phyloP scores from a whole-genome alignment of 2,329 filamentous ascomycete species.

The Dactylonectria estremocensis region DNA sequence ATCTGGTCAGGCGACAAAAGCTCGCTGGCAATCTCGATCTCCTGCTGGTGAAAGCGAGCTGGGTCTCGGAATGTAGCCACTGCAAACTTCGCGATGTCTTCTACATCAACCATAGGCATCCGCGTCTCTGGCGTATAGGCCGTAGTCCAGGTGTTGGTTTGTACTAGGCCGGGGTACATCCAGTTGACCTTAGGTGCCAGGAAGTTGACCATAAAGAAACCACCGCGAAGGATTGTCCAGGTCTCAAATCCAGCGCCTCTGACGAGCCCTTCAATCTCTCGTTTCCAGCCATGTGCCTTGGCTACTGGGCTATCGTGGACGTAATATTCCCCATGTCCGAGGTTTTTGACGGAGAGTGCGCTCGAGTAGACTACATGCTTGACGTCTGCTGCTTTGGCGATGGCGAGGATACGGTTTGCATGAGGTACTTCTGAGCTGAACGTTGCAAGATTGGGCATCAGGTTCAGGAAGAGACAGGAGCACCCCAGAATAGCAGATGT shows the following conservation, averaged over 20 bases:
- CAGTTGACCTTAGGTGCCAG: constrained; percentile 4
- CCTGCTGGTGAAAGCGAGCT: neutral
- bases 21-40: constrained; percentile 5
- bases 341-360: neutral
- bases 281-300: constrained; percentile 1
- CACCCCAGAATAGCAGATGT: neutral
- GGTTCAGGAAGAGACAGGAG: constrained; percentile 1
- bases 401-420: neutral
- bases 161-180: neutral
- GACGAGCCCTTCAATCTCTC: neutral
- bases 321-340: neutral
- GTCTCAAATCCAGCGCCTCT: neutral
- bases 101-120: constrained; percentile 3
- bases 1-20: neutral
- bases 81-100: constrained; percentile 9
- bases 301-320: neutral
- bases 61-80: constrained; percentile 6
- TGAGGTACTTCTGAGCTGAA: neutral
- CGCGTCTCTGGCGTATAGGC: constrained; percentile 1
- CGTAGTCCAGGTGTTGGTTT: neutral
- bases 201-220: constrained; percentile 15
- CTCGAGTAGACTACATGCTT: constrained; percentile 15
- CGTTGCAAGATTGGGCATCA: neutral
- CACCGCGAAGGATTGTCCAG: constrained; percentile 4
- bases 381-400: neutral